phyloP scores from a whole-genome alignment of 257 asterid species.

The Ajuga chamaepitys region DNA sequence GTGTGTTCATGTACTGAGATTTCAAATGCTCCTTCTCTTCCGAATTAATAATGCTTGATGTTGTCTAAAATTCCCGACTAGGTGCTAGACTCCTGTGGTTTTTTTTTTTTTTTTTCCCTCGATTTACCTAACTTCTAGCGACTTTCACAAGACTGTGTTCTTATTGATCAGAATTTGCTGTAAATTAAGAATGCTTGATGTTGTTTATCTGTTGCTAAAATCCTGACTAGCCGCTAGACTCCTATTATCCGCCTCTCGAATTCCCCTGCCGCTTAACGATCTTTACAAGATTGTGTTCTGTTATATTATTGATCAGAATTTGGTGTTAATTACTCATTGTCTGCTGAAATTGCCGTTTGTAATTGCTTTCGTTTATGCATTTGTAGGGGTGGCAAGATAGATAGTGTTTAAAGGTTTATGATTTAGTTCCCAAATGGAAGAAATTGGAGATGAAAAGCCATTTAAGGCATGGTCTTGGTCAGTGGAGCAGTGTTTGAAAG shows the following conservation, averaged over 20 bases:
- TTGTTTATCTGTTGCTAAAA: no score
- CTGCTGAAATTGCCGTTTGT: conserved; percentile 4
- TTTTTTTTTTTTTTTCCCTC: no score
- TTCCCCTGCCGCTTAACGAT: no score
- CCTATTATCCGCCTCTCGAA: no score
- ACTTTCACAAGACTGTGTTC: no score
- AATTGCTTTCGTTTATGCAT: not conserved
- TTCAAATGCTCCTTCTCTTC: not conserved
- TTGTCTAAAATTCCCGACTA: no score
- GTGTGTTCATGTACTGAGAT: not conserved
- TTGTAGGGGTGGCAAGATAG: conserved; percentile 21
- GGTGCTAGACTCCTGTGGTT: no score
- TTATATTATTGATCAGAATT: not conserved
- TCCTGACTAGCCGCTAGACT: no score
- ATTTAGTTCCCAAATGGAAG: conserved; percentile 29
- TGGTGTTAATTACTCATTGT: not conserved
- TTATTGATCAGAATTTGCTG: no score
- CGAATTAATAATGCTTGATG: not conserved
- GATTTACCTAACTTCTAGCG: no score
- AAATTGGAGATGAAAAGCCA: conserved; percentile 28
- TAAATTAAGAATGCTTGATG: no score
- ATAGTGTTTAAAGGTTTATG: conserved; percentile 8
- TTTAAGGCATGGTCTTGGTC: conserved; percentile 73
- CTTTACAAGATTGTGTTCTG: not conserved
- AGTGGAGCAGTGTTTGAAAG: conserved; percentile 64